Percentiles rank a stretch among this genome's conserved stretches.
phyloP scores from a whole-genome alignment of 768 basidiomycete genomes.

The Lentinula sp. region DNA sequence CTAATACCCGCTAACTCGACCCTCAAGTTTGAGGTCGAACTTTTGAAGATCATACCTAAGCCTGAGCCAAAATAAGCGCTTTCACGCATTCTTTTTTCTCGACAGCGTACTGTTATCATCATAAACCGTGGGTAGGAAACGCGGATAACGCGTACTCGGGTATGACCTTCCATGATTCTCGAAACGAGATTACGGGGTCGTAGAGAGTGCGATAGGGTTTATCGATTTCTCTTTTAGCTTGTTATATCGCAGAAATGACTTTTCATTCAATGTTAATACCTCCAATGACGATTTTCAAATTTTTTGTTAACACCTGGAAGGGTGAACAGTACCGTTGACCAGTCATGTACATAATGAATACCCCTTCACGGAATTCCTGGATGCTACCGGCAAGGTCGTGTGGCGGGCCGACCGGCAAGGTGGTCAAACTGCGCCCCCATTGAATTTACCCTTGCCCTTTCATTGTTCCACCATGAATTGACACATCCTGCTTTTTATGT shows the following conservation, averaged over 20 bases:
- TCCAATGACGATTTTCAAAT: neutral
- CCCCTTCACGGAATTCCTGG: too few species aligned
- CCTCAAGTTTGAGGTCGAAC: slow-evolving; percentile 80
- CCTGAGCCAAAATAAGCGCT: neutral
- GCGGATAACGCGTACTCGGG: neutral
- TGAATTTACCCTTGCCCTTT: too few species aligned
- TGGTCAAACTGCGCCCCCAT: too few species aligned
- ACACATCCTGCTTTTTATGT: too few species aligned
- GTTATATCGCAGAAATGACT: neutral
- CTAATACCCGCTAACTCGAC: slow-evolving; percentile 73
- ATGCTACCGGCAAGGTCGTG: too few species aligned
- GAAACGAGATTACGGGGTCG: neutral
- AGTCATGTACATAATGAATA: too few species aligned
- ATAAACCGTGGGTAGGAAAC: neutral
- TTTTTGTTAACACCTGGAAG: neutral
- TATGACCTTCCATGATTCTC: neutral
- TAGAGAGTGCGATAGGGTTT: neutral
- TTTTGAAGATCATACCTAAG: slow-evolving; percentile 48
- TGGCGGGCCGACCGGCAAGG: too few species aligned
- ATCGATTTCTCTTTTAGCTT: neutral
- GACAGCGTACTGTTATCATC: neutral
- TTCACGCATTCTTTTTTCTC: neutral
- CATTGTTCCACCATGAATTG: too few species aligned
- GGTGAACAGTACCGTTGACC: too few species aligned
- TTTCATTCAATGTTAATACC: neutral